Conservation (phyloP, 345 rosid species). For the Populus davidiana region DNA sequence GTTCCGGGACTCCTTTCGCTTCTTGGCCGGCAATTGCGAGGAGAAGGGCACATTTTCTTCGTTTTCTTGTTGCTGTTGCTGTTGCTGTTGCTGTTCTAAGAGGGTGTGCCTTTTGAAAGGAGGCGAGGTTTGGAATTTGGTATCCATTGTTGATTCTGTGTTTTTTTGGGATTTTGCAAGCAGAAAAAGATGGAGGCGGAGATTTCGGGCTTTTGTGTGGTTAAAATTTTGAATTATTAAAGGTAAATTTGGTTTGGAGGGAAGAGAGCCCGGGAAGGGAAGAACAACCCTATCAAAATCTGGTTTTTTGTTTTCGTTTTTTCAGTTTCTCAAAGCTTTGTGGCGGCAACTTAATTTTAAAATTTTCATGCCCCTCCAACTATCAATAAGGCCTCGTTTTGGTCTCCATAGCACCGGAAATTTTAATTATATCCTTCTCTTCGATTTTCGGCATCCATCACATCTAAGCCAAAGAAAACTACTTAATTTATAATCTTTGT, state of each 20-base stretch:
- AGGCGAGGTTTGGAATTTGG: slow-evolving; percentile 49
- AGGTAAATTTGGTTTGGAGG: background rate
- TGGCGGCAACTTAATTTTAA: background rate
- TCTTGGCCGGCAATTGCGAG: slow-evolving; percentile 67
- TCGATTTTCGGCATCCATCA: too few species aligned
- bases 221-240: background rate
- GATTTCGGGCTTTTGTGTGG: background rate
- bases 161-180: background rate
- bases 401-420: background rate
- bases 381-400: background rate
- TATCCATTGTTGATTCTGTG: slow-evolving; percentile 39
- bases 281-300: too few species aligned
- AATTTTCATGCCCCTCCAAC: background rate
- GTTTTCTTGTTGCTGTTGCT: slow-evolving; percentile 3
- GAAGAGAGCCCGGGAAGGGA: slow-evolving; percentile 1
- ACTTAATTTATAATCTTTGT: too few species aligned
- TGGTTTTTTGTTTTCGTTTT: background rate
- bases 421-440: background rate
- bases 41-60: slow-evolving; percentile 35
- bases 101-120: slow-evolving; percentile 70
- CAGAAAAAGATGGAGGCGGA: background rate
- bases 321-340: background rate
- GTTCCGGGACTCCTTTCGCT: slow-evolving; percentile 58
- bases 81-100: slow-evolving; percentile 29
- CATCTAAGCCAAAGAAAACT: background rate